Evolutionary conservation across 1,139 yeast genomes (phyloP).

Genomic region (Diutina sp.): DNA sequence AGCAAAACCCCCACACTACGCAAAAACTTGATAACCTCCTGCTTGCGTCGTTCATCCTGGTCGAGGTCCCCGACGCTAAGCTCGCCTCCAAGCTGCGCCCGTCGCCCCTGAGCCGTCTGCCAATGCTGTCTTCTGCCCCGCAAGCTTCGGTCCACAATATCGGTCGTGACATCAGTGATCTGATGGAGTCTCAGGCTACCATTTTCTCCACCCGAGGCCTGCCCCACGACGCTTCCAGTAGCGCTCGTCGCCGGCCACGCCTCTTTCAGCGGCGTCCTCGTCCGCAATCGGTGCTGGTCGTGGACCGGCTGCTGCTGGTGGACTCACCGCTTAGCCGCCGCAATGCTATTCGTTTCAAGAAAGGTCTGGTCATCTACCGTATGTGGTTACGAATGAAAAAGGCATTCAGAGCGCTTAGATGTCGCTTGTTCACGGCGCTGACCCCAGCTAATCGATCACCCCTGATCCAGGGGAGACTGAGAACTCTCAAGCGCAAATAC

Average conservation of each 20-base stretch:
- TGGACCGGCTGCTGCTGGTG: neutral
- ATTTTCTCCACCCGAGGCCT: conserved; percentile 26
- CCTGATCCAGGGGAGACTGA: neutral
- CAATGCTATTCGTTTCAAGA: conserved; percentile 22
- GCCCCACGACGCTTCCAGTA: conserved; percentile 2
- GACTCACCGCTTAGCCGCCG: conserved; percentile 9
- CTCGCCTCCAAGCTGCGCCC: neutral
- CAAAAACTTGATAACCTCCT: neutral
- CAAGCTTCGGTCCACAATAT: too few relatives aligned
- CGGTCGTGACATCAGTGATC: conserved; percentile 15
- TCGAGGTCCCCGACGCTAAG: neutral
- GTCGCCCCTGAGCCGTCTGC: neutral
- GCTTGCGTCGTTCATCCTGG: conserved; percentile 4
- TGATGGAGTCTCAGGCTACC: conserved; percentile 34
- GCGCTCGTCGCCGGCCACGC: neutral
- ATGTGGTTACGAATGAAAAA: conserved; percentile 16
- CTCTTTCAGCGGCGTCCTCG: neutral
- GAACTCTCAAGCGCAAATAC: neutral
- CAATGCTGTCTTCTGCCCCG: neutral
- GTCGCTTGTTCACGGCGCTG: neutral
- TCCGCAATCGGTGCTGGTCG: neutral
- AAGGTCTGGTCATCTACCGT: conserved; percentile 13
- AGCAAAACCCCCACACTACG: conserved; percentile 9
- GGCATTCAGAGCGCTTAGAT: conserved; percentile 4
- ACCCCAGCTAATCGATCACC: neutral